These are phyloP conservation scores for Apophysomyces sp. DNA, from an alignment of 371 early-diverging fungal species.

Conservation along the genomic window DNA sequence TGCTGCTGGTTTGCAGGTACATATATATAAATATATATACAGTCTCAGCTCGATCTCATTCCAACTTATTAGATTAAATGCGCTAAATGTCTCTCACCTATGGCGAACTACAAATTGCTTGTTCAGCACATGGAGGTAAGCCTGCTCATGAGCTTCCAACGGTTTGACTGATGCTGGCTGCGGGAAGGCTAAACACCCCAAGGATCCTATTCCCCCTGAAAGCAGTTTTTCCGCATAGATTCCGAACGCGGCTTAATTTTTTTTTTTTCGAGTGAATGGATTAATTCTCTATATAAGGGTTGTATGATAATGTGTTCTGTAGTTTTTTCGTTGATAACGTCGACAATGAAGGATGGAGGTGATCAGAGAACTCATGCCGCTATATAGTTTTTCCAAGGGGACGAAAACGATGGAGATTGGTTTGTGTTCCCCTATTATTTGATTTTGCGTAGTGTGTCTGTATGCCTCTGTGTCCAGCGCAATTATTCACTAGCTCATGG, in stretches of 20 bases:
- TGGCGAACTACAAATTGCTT: slow-evolving; percentile 58
- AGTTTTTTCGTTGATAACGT: background rate
- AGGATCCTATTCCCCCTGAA: slow-evolving; percentile 50
- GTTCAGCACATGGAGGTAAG: slow-evolving; percentile 63
- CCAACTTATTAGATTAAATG: slow-evolving; percentile 34
- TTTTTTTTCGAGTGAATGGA: background rate
- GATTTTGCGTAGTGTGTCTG: too few species aligned
- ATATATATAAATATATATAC: slow-evolving; percentile 8
- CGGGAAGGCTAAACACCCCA: slow-evolving; percentile 58
- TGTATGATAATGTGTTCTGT: background rate
- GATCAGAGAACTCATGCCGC: background rate
- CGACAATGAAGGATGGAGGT: background rate
- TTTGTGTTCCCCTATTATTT: background rate
- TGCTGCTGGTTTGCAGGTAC: slow-evolving; percentile 60
- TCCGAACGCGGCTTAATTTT: background rate
- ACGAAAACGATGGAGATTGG: background rate
- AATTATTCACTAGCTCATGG: too few species aligned
- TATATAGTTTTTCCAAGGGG: background rate
- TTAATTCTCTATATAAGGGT: background rate
- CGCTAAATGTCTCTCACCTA: slow-evolving; percentile 34
- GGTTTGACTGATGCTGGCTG: background rate
- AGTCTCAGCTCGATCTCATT: background rate
- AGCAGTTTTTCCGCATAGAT: slow-evolving; percentile 17
- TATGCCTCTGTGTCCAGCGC: too few species aligned
- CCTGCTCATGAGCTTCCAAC: background rate